Conservation (phyloP, 2,329 filamentous ascomycete genomes). For the Pseudogymnoascus sp. region DNA sequence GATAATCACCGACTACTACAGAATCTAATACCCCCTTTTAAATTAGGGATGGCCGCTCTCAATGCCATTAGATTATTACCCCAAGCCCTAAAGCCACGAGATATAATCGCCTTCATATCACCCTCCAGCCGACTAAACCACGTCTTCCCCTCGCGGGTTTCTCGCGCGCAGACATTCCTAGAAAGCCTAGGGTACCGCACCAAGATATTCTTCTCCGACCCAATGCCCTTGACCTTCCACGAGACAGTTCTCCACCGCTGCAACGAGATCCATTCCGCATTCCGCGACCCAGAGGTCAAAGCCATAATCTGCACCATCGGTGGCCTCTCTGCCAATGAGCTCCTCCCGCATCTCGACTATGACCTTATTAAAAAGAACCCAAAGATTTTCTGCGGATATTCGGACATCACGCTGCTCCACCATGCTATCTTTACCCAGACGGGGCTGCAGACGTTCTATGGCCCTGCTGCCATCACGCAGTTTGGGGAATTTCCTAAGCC, state of each 20-base stretch:
- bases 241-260: constrained; percentile 15
- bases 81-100: constrained; percentile 20
- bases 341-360: constrained; percentile 27
- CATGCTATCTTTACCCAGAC: constrained; percentile 21
- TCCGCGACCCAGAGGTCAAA: constrained; percentile 20
- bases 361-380: constrained; percentile 24
- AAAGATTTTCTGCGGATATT: constrained; percentile 30
- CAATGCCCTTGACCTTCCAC: constrained; percentile 9
- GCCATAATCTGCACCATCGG: constrained; percentile 27
- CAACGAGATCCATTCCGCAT: constrained; percentile 23
- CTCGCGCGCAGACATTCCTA: constrained; percentile 16
- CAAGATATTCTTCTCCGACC: constrained; percentile 18
- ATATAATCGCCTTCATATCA: constrained; percentile 29
- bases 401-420: constrained; percentile 28
- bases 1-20: neutral
- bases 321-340: constrained; percentile 23
- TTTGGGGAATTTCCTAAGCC: constrained; percentile 22
- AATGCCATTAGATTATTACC: constrained; percentile 13
- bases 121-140: constrained; percentile 26
- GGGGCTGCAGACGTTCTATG: constrained; percentile 27
- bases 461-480: constrained; percentile 23
- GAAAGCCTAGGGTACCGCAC: constrained; percentile 17
- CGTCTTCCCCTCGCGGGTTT: constrained; percentile 18
- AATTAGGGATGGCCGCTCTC: neutral
- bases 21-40: neutral